These are phyloP conservation scores for Suillus lakei DNA, from an alignment of 768 basidiomycete genomes.

Conservation along the genomic window DNA sequence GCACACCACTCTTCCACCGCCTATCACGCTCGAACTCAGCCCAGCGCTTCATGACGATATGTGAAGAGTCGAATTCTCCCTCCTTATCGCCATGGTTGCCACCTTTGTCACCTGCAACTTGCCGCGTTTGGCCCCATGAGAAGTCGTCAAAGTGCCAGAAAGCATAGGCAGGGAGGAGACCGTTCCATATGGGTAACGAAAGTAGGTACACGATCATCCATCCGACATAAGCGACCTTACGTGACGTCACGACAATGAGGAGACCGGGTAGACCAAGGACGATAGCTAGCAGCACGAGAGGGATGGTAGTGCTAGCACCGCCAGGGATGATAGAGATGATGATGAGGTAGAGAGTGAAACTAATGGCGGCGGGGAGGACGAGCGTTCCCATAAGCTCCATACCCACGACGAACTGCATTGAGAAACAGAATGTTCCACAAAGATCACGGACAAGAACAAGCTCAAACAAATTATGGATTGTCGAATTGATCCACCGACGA, in stretches of 20 bases:
- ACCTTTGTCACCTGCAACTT: conserved; percentile 73
- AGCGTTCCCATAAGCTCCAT: conserved; percentile 98
- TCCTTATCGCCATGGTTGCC: conserved; percentile 89
- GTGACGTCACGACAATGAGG: conserved; percentile 93
- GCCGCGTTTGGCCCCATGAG: conserved; percentile 95
- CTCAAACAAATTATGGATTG: conserved; percentile 96
- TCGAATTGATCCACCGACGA: conserved; percentile 99
- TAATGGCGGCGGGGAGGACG: conserved; percentile 95
- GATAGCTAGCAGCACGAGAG: conserved; percentile 90
- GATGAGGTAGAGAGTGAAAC: conserved; percentile 95
- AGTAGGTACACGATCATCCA: conserved; percentile 97
- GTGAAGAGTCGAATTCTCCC: conserved; percentile 94
- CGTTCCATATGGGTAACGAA: conserved; percentile 97
- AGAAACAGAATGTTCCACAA: conserved; percentile 99
- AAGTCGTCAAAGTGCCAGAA: conserved; percentile 99
- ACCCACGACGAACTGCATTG: conserved; percentile 98
- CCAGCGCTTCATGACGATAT: conserved; percentile 99
- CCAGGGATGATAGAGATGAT: conserved; percentile 85
- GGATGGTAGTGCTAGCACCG: conserved; percentile 79
- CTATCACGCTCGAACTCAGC: conserved; percentile 97
- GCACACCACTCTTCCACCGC: conserved; percentile 87
- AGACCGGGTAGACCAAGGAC: conserved; percentile 96
- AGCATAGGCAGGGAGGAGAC: conserved; percentile 92
- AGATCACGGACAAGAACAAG: conserved; percentile 93
- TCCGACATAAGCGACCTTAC: conserved; percentile 92